phyloP scores from a whole-genome alignment of 805 yeast species.

The Myxozyma nipponensis region DNA sequence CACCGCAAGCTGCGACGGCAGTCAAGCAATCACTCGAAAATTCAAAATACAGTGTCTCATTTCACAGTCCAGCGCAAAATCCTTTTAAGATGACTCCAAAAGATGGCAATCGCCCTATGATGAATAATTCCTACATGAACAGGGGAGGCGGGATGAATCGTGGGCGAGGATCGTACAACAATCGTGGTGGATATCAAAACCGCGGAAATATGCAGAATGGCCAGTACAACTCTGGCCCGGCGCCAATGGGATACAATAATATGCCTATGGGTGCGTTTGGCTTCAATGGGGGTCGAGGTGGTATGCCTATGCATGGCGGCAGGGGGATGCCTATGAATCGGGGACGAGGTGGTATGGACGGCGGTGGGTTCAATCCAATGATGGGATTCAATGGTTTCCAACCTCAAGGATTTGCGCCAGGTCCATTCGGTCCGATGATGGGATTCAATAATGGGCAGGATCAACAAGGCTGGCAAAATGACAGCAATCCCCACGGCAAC shows the following conservation, averaged over 20 bases:
- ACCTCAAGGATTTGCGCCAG: slow-evolving; percentile 27
- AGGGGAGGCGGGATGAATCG: slow-evolving; percentile 3
- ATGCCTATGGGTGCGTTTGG: slow-evolving; percentile 27
- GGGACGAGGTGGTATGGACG: slow-evolving; percentile 24
- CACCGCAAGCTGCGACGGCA: slow-evolving; percentile 26
- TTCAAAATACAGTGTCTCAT: slow-evolving; percentile 2
- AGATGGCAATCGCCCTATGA: slow-evolving; percentile 8
- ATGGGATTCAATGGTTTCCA: slow-evolving; percentile 8
- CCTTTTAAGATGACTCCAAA: slow-evolving; percentile 28
- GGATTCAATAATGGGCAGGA: slow-evolving; percentile 26
- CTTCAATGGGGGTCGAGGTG: slow-evolving; percentile 24
- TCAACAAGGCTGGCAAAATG: slow-evolving; percentile 21
- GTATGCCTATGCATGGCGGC: slow-evolving; percentile 18
- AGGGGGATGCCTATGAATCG: slow-evolving; percentile 12
- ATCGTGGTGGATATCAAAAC: slow-evolving; percentile 15
- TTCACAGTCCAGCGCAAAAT: slow-evolving; percentile 17
- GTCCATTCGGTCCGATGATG: slow-evolving; percentile 26
- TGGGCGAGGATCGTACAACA: slow-evolving; percentile 12
- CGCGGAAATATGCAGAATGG: background rate
- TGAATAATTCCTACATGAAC: too few species aligned
- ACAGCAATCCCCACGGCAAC: slow-evolving; percentile 29
- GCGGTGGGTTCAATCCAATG: slow-evolving; percentile 17
- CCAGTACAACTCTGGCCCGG: slow-evolving; percentile 2
- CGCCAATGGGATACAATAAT: slow-evolving; percentile 14
- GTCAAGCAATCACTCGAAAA: slow-evolving; percentile 12